These are phyloP conservation scores for Lasiodiplodia citricola DNA, from an alignment of 2,329 filamentous ascomycete genomes.

Conservation along the genomic window DNA sequence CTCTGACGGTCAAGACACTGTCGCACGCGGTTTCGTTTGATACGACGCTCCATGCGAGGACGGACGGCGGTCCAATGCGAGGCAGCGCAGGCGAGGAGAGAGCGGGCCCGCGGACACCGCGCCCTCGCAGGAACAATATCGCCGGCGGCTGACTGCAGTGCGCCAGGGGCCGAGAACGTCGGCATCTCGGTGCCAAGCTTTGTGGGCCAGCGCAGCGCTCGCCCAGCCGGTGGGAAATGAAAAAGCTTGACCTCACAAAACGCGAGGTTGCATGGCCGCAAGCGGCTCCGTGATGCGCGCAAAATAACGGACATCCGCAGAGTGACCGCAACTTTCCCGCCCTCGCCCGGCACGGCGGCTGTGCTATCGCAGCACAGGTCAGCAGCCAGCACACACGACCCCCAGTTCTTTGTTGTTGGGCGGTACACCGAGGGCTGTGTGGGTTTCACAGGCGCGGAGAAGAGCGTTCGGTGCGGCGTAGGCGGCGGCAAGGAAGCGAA, in stretches of 20 bases:
- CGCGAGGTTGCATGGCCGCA: neutral
- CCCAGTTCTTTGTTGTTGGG: neutral
- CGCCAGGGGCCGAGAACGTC: neutral
- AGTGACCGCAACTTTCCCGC: constrained; percentile 14
- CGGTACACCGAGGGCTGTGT: neutral
- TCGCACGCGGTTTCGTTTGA: neutral
- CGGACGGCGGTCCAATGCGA: neutral
- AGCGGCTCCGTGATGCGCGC: neutral
- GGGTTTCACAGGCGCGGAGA: neutral
- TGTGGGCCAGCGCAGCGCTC: constrained; percentile 7
- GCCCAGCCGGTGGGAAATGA: constrained; percentile 3
- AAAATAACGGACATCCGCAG: neutral
- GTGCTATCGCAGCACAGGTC: neutral
- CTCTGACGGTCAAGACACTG: neutral
- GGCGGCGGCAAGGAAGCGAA: neutral
- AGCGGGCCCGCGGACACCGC: neutral
- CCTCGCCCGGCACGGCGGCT: neutral
- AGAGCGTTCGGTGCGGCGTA: neutral
- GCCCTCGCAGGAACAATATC: neutral
- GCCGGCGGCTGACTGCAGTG: neutral
- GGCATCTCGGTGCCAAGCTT: neutral
- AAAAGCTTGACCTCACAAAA: constrained; percentile 6
- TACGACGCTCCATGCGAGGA: neutral
- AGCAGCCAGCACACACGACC: neutral
- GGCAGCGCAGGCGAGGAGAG: neutral